A percentile compares a stretch with the other conserved stretches of the same genome.
Evolutionary conservation across 78 protist genomes (phyloP).

Genomic region (Salpingoeca rosetta): DNA sequence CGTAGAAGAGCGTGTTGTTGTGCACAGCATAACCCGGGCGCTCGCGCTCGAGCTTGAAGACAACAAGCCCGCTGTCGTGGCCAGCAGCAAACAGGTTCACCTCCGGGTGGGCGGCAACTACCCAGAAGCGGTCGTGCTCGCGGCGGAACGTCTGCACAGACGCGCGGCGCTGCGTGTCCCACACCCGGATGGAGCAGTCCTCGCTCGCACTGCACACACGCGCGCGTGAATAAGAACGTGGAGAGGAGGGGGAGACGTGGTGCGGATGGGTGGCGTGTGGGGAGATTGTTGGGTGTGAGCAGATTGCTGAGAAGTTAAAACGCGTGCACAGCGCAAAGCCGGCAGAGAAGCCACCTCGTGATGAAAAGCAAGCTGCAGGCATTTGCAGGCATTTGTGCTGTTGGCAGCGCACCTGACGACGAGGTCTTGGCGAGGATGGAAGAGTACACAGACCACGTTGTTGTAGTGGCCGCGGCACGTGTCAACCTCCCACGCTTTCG

Average conservation of each 20-base stretch:
- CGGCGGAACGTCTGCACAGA: conserved; percentile 75
- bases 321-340: too few relatives aligned
- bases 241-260: too few relatives aligned
- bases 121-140: conserved; percentile 96
- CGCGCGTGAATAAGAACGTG: conserved; percentile 59
- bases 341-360: too few relatives aligned
- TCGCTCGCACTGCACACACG: too few relatives aligned
- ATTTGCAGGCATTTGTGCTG: too few relatives aligned
- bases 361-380: too few relatives aligned
- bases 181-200: conserved; percentile 92
- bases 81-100: conserved; percentile 90
- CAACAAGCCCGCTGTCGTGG: conserved; percentile 84
- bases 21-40: conserved; percentile 73
- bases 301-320: too few relatives aligned
- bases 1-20: conserved; percentile 51
- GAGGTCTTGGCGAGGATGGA: conserved; percentile 84
- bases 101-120: conserved; percentile 79
- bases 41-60: conserved; percentile 92
- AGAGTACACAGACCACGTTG: conserved; percentile 91
- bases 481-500: conserved; percentile 80
- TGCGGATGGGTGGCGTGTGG: too few relatives aligned
- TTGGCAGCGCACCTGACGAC: conserved; percentile 24
- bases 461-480: conserved; percentile 88
- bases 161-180: conserved; percentile 80
- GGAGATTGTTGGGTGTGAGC: too few relatives aligned